phyloP scores from a whole-genome alignment of 2,329 filamentous ascomycete genomes.

The Talaromyces sp. region DNA sequence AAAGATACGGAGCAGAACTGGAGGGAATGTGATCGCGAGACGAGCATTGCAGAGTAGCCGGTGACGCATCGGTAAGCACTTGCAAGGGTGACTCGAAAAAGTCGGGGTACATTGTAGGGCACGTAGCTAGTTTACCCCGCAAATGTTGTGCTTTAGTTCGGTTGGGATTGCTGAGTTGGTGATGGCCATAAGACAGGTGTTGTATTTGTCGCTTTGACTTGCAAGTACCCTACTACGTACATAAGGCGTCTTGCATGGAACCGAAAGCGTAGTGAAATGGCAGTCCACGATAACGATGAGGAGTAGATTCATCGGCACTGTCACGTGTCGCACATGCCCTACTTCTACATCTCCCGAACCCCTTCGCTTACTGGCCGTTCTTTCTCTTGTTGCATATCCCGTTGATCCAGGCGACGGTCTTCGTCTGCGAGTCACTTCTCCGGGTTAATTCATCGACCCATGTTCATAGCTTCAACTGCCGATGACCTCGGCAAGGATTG shows the following conservation, averaged over 20 bases:
- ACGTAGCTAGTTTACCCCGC: not conserved
- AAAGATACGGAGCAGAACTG: not conserved
- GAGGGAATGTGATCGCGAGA: not conserved
- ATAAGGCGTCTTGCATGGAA: not conserved
- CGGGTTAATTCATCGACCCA: not conserved
- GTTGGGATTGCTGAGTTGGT: not conserved
- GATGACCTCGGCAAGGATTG: not conserved
- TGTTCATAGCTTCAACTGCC: not conserved
- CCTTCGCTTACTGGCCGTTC: not conserved
- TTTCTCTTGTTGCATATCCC: not conserved
- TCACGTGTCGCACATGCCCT: constrained; percentile 4
- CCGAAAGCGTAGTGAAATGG: not conserved
- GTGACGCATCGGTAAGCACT: not conserved
- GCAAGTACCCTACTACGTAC: not conserved
- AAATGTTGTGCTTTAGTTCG: not conserved
- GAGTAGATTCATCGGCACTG: not conserved
- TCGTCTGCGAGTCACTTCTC: too few relatives aligned
- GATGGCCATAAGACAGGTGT: too few relatives aligned
- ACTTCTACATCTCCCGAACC: not conserved
- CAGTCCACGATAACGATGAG: not conserved
- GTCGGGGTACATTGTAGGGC: not conserved
- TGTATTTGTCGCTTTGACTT: too few relatives aligned
- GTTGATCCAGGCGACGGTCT: not conserved
- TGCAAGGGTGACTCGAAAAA: not conserved
- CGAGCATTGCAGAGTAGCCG: not conserved